Evolutionary conservation across 805 yeast species (phyloP).

Genomic region (Metschnikowia lunata): DNA sequence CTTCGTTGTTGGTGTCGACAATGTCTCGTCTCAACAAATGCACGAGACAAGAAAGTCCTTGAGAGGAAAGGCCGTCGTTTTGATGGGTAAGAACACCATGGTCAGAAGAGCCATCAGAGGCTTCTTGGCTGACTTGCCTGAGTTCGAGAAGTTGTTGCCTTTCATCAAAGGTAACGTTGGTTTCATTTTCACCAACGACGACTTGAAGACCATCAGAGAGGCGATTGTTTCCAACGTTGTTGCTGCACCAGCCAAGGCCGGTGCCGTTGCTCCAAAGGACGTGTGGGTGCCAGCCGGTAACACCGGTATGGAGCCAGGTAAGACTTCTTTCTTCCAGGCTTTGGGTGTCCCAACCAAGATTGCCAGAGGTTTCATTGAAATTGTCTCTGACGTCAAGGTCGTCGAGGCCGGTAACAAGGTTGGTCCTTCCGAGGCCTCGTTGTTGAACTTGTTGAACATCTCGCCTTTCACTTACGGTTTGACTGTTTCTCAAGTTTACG

Average conservation of each 20-base stretch:
- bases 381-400: slow-evolving; percentile 94
- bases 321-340: slow-evolving; percentile 99
- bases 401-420: slow-evolving; percentile 82
- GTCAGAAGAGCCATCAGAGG: slow-evolving; percentile 99
- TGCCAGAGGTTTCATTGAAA: slow-evolving; percentile 99
- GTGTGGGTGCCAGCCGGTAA: slow-evolving; percentile 98
- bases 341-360: slow-evolving; percentile 99
- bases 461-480: slow-evolving; percentile 99
- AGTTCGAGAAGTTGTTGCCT: slow-evolving; percentile 91
- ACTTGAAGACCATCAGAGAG: slow-evolving; percentile 90
- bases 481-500: slow-evolving; percentile 94
- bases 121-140: slow-evolving; percentile 90
- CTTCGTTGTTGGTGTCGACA: slow-evolving; percentile 99
- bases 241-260: slow-evolving; percentile 99
- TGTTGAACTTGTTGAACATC: slow-evolving; percentile 98
- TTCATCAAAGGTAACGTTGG: slow-evolving; percentile 98
- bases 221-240: slow-evolving; percentile 85
- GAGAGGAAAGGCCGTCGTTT: slow-evolving; percentile 90
- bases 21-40: slow-evolving; percentile 99
- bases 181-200: slow-evolving; percentile 97
- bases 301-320: slow-evolving; percentile 99
- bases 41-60: slow-evolving; percentile 98
- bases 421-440: slow-evolving; percentile 98
- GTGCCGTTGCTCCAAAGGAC: slow-evolving; percentile 98
- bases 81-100: slow-evolving; percentile 99